Conservation (phyloP, 1,139 yeast species). For the Hyphopichia burtonii region DNA sequence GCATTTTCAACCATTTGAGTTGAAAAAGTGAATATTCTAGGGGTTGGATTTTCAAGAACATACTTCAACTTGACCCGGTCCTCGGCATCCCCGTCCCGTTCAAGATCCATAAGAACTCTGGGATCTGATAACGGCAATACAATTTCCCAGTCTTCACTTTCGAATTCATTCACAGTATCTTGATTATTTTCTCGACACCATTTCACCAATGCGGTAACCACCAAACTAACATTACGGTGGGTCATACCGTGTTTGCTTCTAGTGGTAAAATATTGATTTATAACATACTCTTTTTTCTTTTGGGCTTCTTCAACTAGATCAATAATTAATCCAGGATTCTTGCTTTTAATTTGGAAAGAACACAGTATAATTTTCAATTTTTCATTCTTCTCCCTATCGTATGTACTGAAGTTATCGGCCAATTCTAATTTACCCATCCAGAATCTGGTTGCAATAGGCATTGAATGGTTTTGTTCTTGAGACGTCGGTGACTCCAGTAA, state of each 20-base stretch:
- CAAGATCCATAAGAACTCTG: slow-evolving; percentile 50
- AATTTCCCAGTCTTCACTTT: slow-evolving; percentile 45
- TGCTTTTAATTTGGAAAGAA: slow-evolving; percentile 23
- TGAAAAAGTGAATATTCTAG: slow-evolving; percentile 63
- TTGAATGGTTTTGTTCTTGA: slow-evolving; percentile 17
- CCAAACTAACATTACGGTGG: slow-evolving; percentile 38
- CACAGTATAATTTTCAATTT: slow-evolving; percentile 19
- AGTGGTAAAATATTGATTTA: slow-evolving; percentile 31
- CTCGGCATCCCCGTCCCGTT: slow-evolving; percentile 9
- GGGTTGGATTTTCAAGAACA: slow-evolving; percentile 72
- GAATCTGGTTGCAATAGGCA: slow-evolving; percentile 46
- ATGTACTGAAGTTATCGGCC: slow-evolving; percentile 8
- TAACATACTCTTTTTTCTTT: slow-evolving; percentile 2
- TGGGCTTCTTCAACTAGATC: slow-evolving; percentile 15
- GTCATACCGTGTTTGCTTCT: slow-evolving; percentile 39
- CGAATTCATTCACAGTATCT: slow-evolving; percentile 19
- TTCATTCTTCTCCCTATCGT: not conserved
- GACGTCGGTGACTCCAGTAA: slow-evolving; percentile 8
- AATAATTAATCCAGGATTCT: slow-evolving; percentile 29
- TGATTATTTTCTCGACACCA: slow-evolving; percentile 31
- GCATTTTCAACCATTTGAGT: slow-evolving; percentile 33
- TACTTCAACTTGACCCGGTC: slow-evolving; percentile 37
- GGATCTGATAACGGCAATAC: slow-evolving; percentile 69
- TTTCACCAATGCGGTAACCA: slow-evolving; percentile 21
- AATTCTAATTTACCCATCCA: slow-evolving; percentile 42